Conservation (phyloP, 805 yeast genomes). For the Yarrowia sp. region DNA sequence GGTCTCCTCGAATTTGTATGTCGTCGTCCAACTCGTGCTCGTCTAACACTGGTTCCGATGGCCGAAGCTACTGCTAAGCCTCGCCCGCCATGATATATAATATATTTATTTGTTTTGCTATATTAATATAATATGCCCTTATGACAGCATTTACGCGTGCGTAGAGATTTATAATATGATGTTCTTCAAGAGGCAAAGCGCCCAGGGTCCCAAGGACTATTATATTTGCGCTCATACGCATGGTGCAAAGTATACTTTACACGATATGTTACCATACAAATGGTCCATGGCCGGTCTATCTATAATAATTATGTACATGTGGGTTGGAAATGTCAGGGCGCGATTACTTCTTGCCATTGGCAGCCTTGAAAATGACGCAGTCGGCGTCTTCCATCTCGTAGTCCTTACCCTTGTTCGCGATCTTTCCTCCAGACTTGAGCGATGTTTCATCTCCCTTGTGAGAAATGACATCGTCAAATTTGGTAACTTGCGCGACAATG, state of each 20-base stretch:
- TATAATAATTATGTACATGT: too few relatives aligned
- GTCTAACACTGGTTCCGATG: not conserved
- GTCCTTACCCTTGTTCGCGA: constrained; percentile 68
- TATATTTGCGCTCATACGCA: too few relatives aligned
- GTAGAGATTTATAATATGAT: too few relatives aligned
- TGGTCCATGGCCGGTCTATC: too few relatives aligned
- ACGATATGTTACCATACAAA: too few relatives aligned
- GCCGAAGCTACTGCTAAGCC: not conserved
- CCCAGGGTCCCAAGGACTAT: too few relatives aligned
- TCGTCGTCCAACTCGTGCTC: constrained; percentile 10
- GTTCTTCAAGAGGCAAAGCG: too few relatives aligned
- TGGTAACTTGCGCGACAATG: constrained; percentile 71
- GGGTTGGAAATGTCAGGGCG: not conserved
- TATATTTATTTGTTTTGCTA: not conserved
- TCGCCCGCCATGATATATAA: not conserved
- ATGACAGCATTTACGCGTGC: too few relatives aligned
- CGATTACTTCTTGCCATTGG: constrained; percentile 30
- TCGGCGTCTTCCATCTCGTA: constrained; percentile 85
- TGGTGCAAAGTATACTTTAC: too few relatives aligned
- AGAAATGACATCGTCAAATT: constrained; percentile 56
- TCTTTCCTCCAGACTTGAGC: constrained; percentile 57
- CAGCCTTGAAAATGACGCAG: constrained; percentile 62
- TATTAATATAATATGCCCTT: too few relatives aligned
- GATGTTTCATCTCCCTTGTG: constrained; percentile 52
- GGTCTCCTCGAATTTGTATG: constrained; percentile 20